Base-by-base conservation (phyloP, 164 flowering plant species). In the Echeveria elegans region DNA sequence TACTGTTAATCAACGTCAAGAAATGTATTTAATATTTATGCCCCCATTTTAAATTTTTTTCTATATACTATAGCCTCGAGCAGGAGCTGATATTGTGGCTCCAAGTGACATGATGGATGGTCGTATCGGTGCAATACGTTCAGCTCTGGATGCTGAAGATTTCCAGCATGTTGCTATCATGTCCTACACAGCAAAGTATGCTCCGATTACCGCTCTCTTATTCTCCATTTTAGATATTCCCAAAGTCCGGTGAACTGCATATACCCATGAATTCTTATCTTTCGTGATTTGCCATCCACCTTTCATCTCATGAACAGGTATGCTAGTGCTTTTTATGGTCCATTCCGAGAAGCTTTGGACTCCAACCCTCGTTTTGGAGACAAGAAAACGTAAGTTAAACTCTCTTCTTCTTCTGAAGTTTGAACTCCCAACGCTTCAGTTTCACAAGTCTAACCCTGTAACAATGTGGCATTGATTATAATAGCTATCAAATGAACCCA, bases 21-120 rank as follows among this genome's bases (percentile, higher is more conserved):
- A n/a, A n/a, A n/a, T n/a, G n/a, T 41, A 41, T 15, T 21, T 52
- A 6, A 68, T 74, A 48, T 23, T 63, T 23, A 71, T 53, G n/a
- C 10, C 59, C 43, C 40, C 16, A 12, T 43, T 1, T 43, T 14
- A 38, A 10, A 4, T 32, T 28, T 31, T 59, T 76, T 23, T 47
- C 68, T 64, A 15, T 63, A 15, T 66, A n/a, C 12, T 58, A 58
- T 70, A 95, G 99, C 98, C 97, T 43, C 81, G 91, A 72, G 97
- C 99, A 63, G 99, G 98, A 61, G 99, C 98, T 29, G 99, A 95
- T 81, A 91, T 95, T 69, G 90, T 92, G 30, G 88, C 97, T 74
- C 97, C 99, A 26, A 92, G 99, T 79, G 98, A 95, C 76, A 92
- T 95, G 99, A 92, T 95, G 98, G 99, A 95, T 80, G 99, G 97